Percentiles rank a stretch among this genome's conserved stretches.
Conservation (phyloP, 306 rosid species). For the Castanospermum australe region DNA sequence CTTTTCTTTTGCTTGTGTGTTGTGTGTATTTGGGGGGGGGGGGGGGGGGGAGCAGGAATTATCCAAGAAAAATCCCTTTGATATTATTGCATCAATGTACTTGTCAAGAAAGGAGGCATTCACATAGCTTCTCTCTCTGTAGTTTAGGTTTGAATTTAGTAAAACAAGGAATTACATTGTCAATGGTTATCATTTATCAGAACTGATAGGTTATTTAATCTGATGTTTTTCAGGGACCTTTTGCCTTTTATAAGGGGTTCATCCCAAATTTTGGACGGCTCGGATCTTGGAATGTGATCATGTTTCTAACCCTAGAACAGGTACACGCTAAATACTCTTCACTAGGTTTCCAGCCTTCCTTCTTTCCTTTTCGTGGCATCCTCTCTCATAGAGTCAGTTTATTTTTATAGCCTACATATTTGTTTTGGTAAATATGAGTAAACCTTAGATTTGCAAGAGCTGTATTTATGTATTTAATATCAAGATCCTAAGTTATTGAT, state of each 20-base stretch:
- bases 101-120: neutral
- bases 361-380: neutral
- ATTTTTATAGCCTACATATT: neutral
- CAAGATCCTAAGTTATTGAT: neutral
- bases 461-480: neutral
- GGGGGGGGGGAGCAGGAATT: neutral
- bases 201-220: conserved; percentile 8
- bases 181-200: neutral
- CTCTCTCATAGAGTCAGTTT: neutral
- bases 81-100: neutral
- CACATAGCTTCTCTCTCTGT: neutral
- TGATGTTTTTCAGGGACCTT: conserved; percentile 76
- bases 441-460: neutral
- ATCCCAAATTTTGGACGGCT: conserved; percentile 90
- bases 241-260: conserved; percentile 94
- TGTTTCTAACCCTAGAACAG: conserved; percentile 97
- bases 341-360: neutral
- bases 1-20: neutral
- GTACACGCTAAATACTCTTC: conserved; percentile 39
- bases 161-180: neutral
- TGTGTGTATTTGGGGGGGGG: neutral
- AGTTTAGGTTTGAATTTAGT: neutral
- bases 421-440: neutral
- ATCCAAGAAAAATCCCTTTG: neutral
- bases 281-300: conserved; percentile 98